These are phyloP conservation scores for Collybia sp. DNA, from an alignment of 768 basidiomycete species.

Conservation along the genomic window DNA sequence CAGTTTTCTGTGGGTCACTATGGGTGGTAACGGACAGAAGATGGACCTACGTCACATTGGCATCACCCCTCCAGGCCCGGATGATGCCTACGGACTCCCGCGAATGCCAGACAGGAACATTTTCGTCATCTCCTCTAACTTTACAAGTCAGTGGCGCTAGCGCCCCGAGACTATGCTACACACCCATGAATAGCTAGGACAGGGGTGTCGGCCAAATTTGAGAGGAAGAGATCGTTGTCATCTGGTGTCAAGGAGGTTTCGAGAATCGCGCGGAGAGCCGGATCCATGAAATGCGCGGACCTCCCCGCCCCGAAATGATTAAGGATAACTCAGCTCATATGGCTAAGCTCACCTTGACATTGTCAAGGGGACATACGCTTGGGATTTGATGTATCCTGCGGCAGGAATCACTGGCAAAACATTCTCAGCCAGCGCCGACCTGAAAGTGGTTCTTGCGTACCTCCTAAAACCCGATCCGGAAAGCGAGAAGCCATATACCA, in stretches of 20 bases:
- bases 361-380: slow-evolving; percentile 74
- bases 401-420: slow-evolving; percentile 58
- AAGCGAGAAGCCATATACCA: slow-evolving; percentile 77
- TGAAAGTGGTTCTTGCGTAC: slow-evolving; percentile 24
- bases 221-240: slow-evolving; percentile 83
- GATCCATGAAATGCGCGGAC: slow-evolving; percentile 77
- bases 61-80: slow-evolving; percentile 48
- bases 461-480: slow-evolving; percentile 70
- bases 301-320: slow-evolving; percentile 19
- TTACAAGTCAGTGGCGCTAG: slow-evolving; percentile 1
- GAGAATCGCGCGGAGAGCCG: slow-evolving; percentile 64
- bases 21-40: too few species aligned
- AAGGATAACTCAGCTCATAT: too few species aligned
- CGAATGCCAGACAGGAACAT: slow-evolving; percentile 86
- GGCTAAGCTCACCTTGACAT: slow-evolving; percentile 44
- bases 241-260: slow-evolving; percentile 74
- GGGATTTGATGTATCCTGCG: slow-evolving; percentile 83
- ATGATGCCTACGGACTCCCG: slow-evolving; percentile 60
- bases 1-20: too few species aligned
- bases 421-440: background rate
- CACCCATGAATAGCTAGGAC: slow-evolving; percentile 80
- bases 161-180: slow-evolving; percentile 11
- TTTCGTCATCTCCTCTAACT: slow-evolving; percentile 70
- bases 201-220: slow-evolving; percentile 68
- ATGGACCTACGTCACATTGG: slow-evolving; percentile 44